Base-by-base conservation (phyloP, 495 filamentous ascomycete species). In the Neurospora sp. region DNA sequence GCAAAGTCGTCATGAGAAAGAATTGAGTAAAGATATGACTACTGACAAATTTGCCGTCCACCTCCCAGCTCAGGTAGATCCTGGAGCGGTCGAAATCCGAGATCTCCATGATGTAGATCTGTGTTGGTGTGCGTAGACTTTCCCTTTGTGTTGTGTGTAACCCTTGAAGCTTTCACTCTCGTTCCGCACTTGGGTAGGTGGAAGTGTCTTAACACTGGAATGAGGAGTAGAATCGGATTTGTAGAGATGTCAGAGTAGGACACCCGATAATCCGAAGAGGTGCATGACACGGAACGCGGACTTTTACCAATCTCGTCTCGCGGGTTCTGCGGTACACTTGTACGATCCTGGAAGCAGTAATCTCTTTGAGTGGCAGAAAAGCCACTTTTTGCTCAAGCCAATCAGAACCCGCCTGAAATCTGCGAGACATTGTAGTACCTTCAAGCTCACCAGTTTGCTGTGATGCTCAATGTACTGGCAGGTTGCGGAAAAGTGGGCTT, bases 21-120 rank as follows among this genome's bases (percentile, higher is more conserved):
- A 0, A 14, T 0, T 39, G 69, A 11, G 9, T 4, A 39, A 27
- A 31, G 16, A 59, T 2, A n/a, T 70, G 71, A 16, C 18, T 41
- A 74, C 75, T 11, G 35, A 76, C 75, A 31, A 74, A 76, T 20
- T 72, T 74, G 12, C 75, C 75, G 35, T 74, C 69, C 5, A 74
- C 73, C 20, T 76, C 75, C 73, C 73, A 76, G 14, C 27, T 31
- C 44, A 70, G 70, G 73, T 76, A 76, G 16, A 54, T 37, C 41
- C 23, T 74, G 14, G 69, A 41, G 20, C 27, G 48, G 16, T 73
- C 72, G 42, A 71, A 38, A 9, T 35, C 54, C 7, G 54, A 35
- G 1, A 8, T 62, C 6, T 18, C 54, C 54, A 66, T 66, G 27
- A 1, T 14, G 10, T 5, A 5, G 1, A 54, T 23, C 10, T 54